Percentiles rank a stretch among this genome's conserved stretches.
Conservation (phyloP, 176 grass and related monocot species). For the Oryza australiensis region DNA sequence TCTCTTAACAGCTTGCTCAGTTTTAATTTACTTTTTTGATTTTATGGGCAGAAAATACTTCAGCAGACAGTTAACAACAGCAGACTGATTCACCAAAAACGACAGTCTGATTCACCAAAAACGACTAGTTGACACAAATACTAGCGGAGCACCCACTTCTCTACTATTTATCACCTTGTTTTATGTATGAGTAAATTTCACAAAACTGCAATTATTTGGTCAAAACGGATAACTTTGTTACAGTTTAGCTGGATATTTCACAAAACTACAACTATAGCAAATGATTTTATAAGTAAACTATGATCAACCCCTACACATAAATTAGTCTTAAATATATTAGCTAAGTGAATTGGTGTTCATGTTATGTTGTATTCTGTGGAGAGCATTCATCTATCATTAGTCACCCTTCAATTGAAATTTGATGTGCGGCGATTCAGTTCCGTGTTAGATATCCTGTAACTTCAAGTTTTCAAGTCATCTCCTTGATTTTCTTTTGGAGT, state of each 20-base stretch:
- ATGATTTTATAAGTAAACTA: too few relatives aligned
- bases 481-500: constrained; percentile 13
- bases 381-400: not conserved
- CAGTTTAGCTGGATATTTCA: too few relatives aligned
- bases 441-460: not conserved
- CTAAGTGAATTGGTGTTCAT: too few relatives aligned
- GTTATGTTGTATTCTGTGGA: too few relatives aligned
- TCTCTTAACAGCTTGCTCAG: constrained; percentile 10
- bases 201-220: too few relatives aligned
- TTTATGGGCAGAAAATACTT: constrained; percentile 11
- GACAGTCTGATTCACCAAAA: constrained; percentile 13
- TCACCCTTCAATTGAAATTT: constrained; percentile 2
- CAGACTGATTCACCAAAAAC: constrained; percentile 13
- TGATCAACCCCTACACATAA: too few relatives aligned
- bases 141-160: constrained; percentile 16
- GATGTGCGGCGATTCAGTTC: not conserved
- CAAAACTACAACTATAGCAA: too few relatives aligned
- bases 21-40: constrained; percentile 15
- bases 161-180: not conserved
- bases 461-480: not conserved
- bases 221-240: too few relatives aligned
- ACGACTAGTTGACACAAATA: not conserved
- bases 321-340: too few relatives aligned
- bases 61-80: not conserved
- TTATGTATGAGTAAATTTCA: not conserved